Evolutionary conservation across 805 yeast genomes (phyloP), one percentile per base, ranked within the genome.

Genomic region (Alloascoidea hylecoeti): DNA sequence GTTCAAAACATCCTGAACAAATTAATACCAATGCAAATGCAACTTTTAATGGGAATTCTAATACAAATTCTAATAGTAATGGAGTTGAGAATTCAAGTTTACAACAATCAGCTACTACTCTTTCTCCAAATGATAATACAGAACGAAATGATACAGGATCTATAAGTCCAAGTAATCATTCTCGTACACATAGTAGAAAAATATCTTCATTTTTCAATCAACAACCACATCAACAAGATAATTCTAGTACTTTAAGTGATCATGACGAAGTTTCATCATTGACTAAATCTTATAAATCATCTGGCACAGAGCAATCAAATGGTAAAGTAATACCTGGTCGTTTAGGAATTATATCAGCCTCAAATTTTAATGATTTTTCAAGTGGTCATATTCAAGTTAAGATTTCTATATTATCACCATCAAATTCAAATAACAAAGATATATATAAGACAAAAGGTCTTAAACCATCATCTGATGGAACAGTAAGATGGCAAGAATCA

Each of bases 401-500:
- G 39, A 42, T 2, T 34, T 55, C 23, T 36, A 34, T 6, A 55
- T 56, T 3, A 15, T 43, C 3, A 38, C 30, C 3, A 36, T 42
- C 3, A 43, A 41, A 16, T 52, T 51, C 72, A 65, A 39, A 65
- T 78, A 30, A 76, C 65, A 78, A 70, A 48, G 73, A 63, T 14
- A 47, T 82, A 28, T 66, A 64, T 54, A 75, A 69, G 49, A 78
- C 89, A 0, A 70, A 72, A 49, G 49, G 63, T 15, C 51, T 53
- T 30, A 78, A 77, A 41, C 53, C 66, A 6, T 53, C 56, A 35
- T 53, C 59, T 5, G 59, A 60, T 4, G 78, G 75, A 1, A 38
- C 49, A 1, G 61, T 63, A 36, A 60, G 54, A 40, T 77, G 79
- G 73, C 66, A 70, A 44, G 92, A 81, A 52, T 62, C 73, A 15